Evolutionary conservation across 352 stramenopile species (phyloP).

Genomic region (Phytophthora sojae): DNA sequence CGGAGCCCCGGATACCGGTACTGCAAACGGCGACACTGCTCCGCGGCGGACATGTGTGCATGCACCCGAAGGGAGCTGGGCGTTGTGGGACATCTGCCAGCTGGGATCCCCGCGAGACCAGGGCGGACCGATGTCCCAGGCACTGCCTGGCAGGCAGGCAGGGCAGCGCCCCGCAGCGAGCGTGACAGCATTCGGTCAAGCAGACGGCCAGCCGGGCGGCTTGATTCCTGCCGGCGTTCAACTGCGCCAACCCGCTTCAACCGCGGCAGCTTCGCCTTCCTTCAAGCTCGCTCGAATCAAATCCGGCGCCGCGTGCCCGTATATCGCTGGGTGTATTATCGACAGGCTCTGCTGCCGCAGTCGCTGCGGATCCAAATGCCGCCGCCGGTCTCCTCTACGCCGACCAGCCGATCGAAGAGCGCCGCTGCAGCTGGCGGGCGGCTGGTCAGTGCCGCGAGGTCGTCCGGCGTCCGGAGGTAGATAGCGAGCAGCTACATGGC

Average conservation of each 20-base stretch:
- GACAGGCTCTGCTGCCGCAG: conserved; percentile 7
- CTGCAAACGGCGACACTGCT: conserved; percentile 19
- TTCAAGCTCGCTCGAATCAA: not conserved
- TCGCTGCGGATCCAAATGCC: conserved; percentile 1
- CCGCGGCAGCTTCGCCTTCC: not conserved
- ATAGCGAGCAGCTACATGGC: too few species aligned
- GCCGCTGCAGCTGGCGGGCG: conserved; percentile 2
- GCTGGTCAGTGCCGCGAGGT: not conserved
- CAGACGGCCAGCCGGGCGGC: conserved; percentile 10
- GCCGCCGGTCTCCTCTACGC: conserved; percentile 8
- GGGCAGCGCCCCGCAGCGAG: too few species aligned
- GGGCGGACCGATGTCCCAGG: conserved; percentile 18
- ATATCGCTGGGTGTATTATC: conserved; percentile 6
- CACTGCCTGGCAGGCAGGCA: too few species aligned
- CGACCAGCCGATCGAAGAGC: not conserved
- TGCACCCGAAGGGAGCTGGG: not conserved
- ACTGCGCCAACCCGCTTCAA: too few species aligned
- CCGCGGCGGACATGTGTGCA: not conserved
- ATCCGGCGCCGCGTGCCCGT: conserved; percentile 6
- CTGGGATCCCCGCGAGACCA: conserved; percentile 18
- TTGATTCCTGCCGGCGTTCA: conserved; percentile 15
- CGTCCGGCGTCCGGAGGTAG: not conserved
- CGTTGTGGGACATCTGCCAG: conserved; percentile 17
- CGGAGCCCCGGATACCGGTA: conserved; percentile 10
- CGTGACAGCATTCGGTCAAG: conserved; percentile 32